Evolutionary conservation across 2,329 filamentous ascomycete species (phyloP), one percentile per base, ranked within the genome.

Genomic region (Epichloe typhina): DNA sequence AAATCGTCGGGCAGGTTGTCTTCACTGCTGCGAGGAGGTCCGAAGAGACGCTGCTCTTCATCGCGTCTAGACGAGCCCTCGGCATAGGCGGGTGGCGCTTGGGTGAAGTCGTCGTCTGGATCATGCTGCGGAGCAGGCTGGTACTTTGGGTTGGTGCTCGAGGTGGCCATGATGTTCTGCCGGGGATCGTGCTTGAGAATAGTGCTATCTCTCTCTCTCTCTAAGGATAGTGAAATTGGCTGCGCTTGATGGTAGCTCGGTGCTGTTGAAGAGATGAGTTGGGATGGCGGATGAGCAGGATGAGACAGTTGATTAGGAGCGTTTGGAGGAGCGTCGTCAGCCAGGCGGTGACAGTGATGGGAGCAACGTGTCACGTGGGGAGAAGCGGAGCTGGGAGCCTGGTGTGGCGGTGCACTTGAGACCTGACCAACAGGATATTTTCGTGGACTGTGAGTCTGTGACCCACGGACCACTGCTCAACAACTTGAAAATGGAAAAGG

Each of bases 1-100:
- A 97, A 97, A 69, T 97, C 91, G 72, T 97, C 91, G 1, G 91
- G 91, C 43, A 97, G 66, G 63, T 96, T 94, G 70, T 96, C 91
- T 64, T 90, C 82, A 68, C 90, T 90, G 64, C 76, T 78, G 60
- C 90, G 82, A 48, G 88, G 82, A 43, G 76, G 80, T 46, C 81
- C 84, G 54, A 77, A 77, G 52, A 86, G 78, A 40, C 86, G 74
- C 21, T 77, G 71, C 12, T 70, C 69, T 54, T 72, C 67, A 55
- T 77, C 74, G 60, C 75, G 74, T 53, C 76, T 69, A 26, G 78
- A 72, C 38, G 80, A 76, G 54, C 79, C 76, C 50, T 62, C 62
- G 47, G 62, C 62, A 72, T 96, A 96, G 54, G 86, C 86, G 19
- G 91, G 91, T 57, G 91, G 90, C 63, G 89, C 77, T 62, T 88